Evolutionary conservation across 805 yeast species (phyloP).

Genomic region (Ogataea populi-albae): DNA sequence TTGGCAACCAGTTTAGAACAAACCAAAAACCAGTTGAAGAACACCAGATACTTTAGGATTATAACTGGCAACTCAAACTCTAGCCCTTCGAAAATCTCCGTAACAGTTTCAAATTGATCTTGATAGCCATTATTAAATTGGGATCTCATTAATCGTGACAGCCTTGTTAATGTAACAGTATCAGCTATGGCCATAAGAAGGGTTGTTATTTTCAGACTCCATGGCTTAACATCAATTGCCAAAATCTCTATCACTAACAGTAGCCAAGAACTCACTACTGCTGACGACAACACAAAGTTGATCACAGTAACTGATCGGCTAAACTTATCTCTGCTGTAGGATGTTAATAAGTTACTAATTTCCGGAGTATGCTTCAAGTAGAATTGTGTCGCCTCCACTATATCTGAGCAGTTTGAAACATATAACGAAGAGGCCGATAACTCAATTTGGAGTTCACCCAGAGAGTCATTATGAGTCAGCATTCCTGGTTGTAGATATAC

Average conservation of each 20-base stretch:
- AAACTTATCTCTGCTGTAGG: constrained; percentile 33
- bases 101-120: constrained; percentile 44
- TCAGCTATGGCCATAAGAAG: constrained; percentile 51
- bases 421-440: constrained; percentile 40
- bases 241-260: constrained; percentile 54
- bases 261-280: constrained; percentile 70
- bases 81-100: constrained; percentile 36
- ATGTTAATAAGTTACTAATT: not conserved
- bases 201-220: constrained; percentile 55
- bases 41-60: constrained; percentile 43
- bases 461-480: constrained; percentile 1
- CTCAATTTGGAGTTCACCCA: constrained; percentile 1
- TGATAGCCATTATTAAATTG: constrained; percentile 57
- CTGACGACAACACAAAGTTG: constrained; percentile 51
- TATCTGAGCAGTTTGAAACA: constrained; percentile 42
- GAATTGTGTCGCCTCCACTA: not conserved
- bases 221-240: constrained; percentile 56
- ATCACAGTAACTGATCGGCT: constrained; percentile 40
- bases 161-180: constrained; percentile 47
- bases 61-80: constrained; percentile 39
- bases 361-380: not conserved
- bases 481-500: constrained; percentile 11
- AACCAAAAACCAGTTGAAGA: constrained; percentile 44
- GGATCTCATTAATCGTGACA: constrained; percentile 42
- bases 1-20: constrained; percentile 12